Conservation (phyloP, 768 basidiomycete species). For the Tremella yokohamensis region DNA sequence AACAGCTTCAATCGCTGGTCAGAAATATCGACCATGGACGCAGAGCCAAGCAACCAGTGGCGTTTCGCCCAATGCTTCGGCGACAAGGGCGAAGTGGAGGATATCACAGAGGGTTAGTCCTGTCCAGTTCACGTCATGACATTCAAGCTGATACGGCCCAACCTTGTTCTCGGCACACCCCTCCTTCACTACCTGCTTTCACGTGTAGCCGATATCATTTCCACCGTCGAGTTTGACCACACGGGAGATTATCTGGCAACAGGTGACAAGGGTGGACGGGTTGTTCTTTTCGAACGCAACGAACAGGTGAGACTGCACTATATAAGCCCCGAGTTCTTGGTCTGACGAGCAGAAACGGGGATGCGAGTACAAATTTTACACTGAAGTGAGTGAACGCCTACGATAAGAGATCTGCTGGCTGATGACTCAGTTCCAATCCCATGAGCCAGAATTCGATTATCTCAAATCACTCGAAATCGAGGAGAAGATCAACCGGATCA, state of each 20-base stretch:
- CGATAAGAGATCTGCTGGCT: neutral
- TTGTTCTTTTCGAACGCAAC: constrained; percentile 97
- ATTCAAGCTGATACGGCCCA: neutral
- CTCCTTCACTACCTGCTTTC: constrained; percentile 57
- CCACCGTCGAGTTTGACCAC: constrained; percentile 98
- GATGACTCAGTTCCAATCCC: constrained; percentile 72
- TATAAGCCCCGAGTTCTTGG: constrained; percentile 6
- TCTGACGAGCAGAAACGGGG: constrained; percentile 78
- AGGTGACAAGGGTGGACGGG: constrained; percentile 98
- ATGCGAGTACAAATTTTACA: constrained; percentile 99
- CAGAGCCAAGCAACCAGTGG: constrained; percentile 62
- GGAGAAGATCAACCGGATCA: constrained; percentile 99
- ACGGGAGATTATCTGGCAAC: constrained; percentile 99
- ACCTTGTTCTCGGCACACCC: neutral
- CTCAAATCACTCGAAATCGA: constrained; percentile 99
- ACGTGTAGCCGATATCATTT: constrained; percentile 93
- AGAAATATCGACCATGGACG: constrained; percentile 25
- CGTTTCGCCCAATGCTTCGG: constrained; percentile 99
- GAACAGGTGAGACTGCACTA: constrained; percentile 67
- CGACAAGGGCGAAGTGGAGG: constrained; percentile 92
- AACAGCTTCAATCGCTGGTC: neutral
- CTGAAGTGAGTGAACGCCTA: constrained; percentile 58
- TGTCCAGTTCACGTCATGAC: neutral
- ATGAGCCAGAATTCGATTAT: constrained; percentile 99
- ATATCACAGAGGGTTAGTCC: constrained; percentile 90